Conservation (phyloP, 2,329 filamentous ascomycete species). For the Penicillium sp. region DNA sequence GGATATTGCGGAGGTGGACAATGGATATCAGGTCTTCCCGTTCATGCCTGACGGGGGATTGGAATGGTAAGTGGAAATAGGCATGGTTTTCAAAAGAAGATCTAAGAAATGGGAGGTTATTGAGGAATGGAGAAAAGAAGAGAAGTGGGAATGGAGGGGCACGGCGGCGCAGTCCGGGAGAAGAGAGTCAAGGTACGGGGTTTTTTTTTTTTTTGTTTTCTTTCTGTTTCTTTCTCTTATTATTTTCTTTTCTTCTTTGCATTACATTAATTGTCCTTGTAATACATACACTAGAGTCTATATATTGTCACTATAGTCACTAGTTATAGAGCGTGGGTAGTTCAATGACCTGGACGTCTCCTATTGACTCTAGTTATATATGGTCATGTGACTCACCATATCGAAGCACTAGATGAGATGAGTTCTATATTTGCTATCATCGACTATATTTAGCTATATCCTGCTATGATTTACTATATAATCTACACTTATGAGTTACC, state of each 20-base stretch:
- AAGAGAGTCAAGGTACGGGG: neutral
- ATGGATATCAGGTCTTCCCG: constrained; percentile 37
- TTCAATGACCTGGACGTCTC: neutral
- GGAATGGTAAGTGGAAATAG: constrained; percentile 32
- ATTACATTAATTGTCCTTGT: neutral
- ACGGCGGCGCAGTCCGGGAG: constrained; percentile 33
- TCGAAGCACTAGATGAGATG: neutral
- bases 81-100: constrained; percentile 36
- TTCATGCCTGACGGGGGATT: constrained; percentile 49
- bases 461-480: neutral
- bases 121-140: constrained; percentile 17
- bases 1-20: constrained; percentile 13
- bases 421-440: neutral
- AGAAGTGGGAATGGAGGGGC: constrained; percentile 25
- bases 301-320: neutral
- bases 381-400: constrained; percentile 11
- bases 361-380: constrained; percentile 3
- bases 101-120: constrained; percentile 24
- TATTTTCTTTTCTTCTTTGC: neutral
- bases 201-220: neutral
- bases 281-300: neutral
- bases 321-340: neutral
- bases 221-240: neutral
- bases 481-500: neutral
- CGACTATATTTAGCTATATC: neutral